Evolutionary conservation across 495 filamentous ascomycete species (phyloP).

Genomic region (Trichoderma gamsii): DNA sequence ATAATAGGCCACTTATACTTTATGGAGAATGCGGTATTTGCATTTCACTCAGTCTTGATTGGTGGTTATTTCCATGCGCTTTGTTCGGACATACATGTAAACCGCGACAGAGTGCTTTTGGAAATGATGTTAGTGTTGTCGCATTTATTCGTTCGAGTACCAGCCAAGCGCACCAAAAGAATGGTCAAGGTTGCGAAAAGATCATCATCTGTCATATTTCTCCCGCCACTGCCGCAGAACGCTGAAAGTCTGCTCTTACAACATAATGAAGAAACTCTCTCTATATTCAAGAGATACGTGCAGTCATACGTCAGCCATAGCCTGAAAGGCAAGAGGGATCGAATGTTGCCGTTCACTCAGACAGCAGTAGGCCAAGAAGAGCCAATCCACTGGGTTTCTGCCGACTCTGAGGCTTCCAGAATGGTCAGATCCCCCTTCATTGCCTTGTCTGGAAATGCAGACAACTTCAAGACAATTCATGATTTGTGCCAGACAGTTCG

Average conservation of each 20-base stretch:
- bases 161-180: conserved; percentile 17
- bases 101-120: conserved; percentile 27
- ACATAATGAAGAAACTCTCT: conserved; percentile 59
- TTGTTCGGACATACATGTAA: conserved; percentile 41
- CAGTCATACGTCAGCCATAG: conserved; percentile 61
- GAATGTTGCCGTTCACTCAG: conserved; percentile 52
- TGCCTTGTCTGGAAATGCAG: conserved; percentile 61
- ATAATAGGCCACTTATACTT: conserved; percentile 65
- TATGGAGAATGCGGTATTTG: conserved; percentile 63
- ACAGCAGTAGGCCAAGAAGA: conserved; percentile 34
- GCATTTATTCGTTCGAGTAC: conserved; percentile 52
- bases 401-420: conserved; percentile 1
- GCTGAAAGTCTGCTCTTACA: conserved; percentile 48
- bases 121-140: conserved; percentile 60
- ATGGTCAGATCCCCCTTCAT: conserved; percentile 58
- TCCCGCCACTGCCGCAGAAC: conserved; percentile 53
- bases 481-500: conserved; percentile 59
- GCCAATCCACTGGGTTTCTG: neutral
- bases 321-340: conserved; percentile 41
- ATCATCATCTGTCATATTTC: conserved; percentile 53
- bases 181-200: conserved; percentile 38
- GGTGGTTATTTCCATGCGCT: conserved; percentile 61
- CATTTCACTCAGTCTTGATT: conserved; percentile 65
- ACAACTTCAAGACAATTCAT: conserved; percentile 53
- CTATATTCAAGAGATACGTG: conserved; percentile 62